phyloP scores from a whole-genome alignment of 2,329 filamentous ascomycete species.

The Cercospora beticola region DNA sequence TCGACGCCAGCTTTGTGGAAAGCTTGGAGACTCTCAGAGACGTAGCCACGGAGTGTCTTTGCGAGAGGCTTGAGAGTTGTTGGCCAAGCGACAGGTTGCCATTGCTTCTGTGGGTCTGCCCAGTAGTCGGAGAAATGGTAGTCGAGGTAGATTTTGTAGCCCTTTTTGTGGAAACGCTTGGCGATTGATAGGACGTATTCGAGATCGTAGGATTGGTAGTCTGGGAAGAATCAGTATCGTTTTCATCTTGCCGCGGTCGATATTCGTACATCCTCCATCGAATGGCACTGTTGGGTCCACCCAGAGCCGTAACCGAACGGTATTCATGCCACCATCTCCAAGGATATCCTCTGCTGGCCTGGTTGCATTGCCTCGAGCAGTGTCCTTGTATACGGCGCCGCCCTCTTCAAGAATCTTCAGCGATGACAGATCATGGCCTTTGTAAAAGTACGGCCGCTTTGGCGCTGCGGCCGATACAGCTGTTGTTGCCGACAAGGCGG shows the following conservation, averaged over 20 bases:
- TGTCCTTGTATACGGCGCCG: conserved; percentile 42
- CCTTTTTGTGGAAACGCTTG: conserved; percentile 38
- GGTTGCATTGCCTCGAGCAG: conserved; percentile 39
- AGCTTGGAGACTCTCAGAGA: conserved; percentile 40
- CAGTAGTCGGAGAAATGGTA: conserved; percentile 37
- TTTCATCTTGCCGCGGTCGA: no score
- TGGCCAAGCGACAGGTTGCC: conserved; percentile 39
- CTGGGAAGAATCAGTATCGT: not conserved
- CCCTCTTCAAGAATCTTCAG: conserved; percentile 40
- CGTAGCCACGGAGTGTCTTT: conserved; percentile 38
- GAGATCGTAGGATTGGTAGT: conserved; percentile 35
- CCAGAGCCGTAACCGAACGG: conserved; percentile 36
- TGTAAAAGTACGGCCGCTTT: conserved; percentile 35
- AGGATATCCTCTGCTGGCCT: conserved; percentile 40
- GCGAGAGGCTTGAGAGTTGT: conserved; percentile 35
- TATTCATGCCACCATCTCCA: conserved; percentile 40
- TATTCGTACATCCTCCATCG: conserved; percentile 27
- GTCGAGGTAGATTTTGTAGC: conserved; percentile 42
- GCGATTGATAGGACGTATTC: conserved; percentile 39
- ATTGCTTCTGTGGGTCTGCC: conserved; percentile 42
- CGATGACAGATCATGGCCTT: conserved; percentile 44
- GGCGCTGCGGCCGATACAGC: not conserved
- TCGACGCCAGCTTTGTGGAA: conserved; percentile 44
- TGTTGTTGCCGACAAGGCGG: not conserved
- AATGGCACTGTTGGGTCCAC: conserved; percentile 34